phyloP scores from a whole-genome alignment of 306 rosid species.

The Gynostemma pentaphyllum region DNA sequence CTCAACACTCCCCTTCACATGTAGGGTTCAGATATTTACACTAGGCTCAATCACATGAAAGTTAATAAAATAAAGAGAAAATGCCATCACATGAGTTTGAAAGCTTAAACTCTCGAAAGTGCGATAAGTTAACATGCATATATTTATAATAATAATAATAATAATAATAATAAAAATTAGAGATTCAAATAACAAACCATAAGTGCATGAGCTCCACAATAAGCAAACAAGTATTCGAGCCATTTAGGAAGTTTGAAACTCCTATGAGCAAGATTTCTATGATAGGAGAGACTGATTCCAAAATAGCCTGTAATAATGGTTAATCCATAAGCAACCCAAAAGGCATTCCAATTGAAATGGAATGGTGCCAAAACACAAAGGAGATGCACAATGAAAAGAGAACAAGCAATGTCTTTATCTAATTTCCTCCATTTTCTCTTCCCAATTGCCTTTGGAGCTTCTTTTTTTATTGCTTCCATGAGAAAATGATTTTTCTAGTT shows the following conservation, averaged over 20 bases:
- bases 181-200: constrained; percentile 44
- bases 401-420: constrained; percentile 41
- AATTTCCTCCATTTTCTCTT: constrained; percentile 6
- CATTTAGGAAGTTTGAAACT: constrained; percentile 81
- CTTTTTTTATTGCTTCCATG: constrained; percentile 2
- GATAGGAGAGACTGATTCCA: constrained; percentile 65
- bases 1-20: too few relatives aligned
- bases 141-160: too few relatives aligned
- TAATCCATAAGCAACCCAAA: constrained; percentile 40
- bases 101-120: too few relatives aligned
- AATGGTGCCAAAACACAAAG: constrained; percentile 67
- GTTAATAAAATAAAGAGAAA: too few relatives aligned
- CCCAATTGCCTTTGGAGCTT: background rate
- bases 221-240: constrained; percentile 83
- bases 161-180: too few relatives aligned
- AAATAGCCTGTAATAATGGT: constrained; percentile 53
- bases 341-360: constrained; percentile 53
- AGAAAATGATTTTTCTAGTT: background rate
- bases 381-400: constrained; percentile 47
- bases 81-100: too few relatives aligned
- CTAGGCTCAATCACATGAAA: too few relatives aligned
- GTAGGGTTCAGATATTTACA: too few relatives aligned
- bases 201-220: constrained; percentile 62
- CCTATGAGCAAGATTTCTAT: constrained; percentile 69
- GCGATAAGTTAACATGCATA: too few relatives aligned